Conservation (phyloP, 108 stramenopile genomes). For the Skeletonema marinoi region DNA sequence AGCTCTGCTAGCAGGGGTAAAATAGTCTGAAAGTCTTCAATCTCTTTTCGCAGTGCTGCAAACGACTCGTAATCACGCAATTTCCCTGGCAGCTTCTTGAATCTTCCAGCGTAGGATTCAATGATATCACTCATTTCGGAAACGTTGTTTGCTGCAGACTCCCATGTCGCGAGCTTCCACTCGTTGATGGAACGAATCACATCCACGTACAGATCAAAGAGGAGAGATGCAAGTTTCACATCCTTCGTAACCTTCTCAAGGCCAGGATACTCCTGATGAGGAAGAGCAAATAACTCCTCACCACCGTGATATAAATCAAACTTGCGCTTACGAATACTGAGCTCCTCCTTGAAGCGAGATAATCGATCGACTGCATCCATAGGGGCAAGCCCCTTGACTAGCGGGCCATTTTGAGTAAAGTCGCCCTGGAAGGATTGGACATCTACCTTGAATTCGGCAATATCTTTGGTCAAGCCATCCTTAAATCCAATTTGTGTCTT, state of each 20-base stretch:
- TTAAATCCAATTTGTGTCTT: constrained; percentile 78
- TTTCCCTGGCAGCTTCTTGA: constrained; percentile 86
- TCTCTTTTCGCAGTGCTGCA: constrained; percentile 73
- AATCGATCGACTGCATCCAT: constrained; percentile 91
- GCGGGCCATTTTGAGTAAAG: constrained; percentile 80
- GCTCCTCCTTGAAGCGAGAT: constrained; percentile 86
- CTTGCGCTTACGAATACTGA: constrained; percentile 85
- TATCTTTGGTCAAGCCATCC: constrained; percentile 72
- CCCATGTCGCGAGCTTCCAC: constrained; percentile 85
- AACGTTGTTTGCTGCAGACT: constrained; percentile 64
- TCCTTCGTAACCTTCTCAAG: constrained; percentile 85
- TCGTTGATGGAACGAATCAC: constrained; percentile 84
- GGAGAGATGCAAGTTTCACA: constrained; percentile 80
- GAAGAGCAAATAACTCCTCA: constrained; percentile 88
- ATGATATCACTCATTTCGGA: constrained; percentile 81
- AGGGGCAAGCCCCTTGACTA: constrained; percentile 80
- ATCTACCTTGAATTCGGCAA: constrained; percentile 75
- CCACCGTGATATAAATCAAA: constrained; percentile 82
- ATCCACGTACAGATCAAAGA: constrained; percentile 87
- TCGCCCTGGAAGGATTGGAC: constrained; percentile 53
- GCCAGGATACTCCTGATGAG: constrained; percentile 82
- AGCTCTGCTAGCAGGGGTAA: constrained; percentile 85
- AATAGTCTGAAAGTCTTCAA: constrained; percentile 86
- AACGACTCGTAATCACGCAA: constrained; percentile 88
- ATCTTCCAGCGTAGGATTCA: constrained; percentile 74